Percentiles rank a stretch among this genome's conserved stretches.
phyloP scores from a whole-genome alignment of 768 basidiomycete genomes.

The Serpula lacrymans region DNA sequence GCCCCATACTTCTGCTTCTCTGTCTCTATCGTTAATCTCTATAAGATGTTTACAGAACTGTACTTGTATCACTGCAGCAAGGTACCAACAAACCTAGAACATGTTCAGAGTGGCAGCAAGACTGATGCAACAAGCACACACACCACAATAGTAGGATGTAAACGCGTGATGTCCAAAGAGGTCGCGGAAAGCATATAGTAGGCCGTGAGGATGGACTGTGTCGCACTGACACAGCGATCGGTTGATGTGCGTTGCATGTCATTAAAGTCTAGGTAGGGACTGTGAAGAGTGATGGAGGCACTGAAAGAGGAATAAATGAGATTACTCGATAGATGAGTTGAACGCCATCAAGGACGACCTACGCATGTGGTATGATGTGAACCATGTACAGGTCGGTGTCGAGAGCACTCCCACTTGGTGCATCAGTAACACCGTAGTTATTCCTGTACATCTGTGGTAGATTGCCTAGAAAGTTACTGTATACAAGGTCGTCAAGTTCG shows the following conservation, averaged over 20 bases:
- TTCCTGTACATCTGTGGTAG: conserved; percentile 67
- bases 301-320: conserved; percentile 33
- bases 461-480: conserved; percentile 62
- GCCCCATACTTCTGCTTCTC: conserved; percentile 80
- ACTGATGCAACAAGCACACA: no score
- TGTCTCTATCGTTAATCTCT: conserved; percentile 68
- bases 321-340: conserved; percentile 7
- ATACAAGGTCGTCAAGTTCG: conserved; percentile 67
- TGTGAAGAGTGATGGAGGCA: conserved; percentile 86
- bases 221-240: conserved; percentile 67
- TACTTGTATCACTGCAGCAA: conserved; percentile 83
- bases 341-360: conserved; percentile 29
- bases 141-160: conserved; percentile 83
- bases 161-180: conserved; percentile 72
- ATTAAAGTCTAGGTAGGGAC: conserved; percentile 75
- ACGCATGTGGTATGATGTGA: conserved; percentile 85
- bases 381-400: conserved; percentile 88
- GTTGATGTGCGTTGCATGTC: conserved; percentile 66
- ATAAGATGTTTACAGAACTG: conserved; percentile 86
- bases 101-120: no score
- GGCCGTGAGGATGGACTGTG: conserved; percentile 67
- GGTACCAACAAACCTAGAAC: conserved; percentile 84
- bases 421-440: conserved; percentile 58
- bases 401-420: conserved; percentile 49
- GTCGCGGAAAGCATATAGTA: conserved; percentile 80